Base-by-base conservation (phyloP, 768 basidiomycete species). In the Galerina marginata region DNA sequence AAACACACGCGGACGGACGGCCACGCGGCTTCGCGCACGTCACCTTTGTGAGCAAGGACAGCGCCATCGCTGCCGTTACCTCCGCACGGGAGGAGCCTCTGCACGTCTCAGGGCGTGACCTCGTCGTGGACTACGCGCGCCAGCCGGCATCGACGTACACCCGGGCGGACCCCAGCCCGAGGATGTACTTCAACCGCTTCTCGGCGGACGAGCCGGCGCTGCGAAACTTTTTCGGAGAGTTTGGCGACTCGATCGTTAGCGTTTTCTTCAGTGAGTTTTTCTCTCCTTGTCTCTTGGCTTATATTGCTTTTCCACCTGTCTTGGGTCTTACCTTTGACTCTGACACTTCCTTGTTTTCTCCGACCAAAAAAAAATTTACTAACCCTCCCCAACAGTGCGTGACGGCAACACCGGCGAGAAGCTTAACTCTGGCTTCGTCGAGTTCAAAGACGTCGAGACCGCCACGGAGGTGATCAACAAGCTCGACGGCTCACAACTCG, bases 391-490 rank as follows among this genome's bases (percentile, higher is more conserved):
- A 59, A 49, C 48, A 81, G 75, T 77, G 61, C 76, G 74, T 60
- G 67, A 71, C 60, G 69, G 57, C n/a, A 60, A 72, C 23, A 76
- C 70, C 0, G 75, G 77, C 26, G 66, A 65, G 14, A 58, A 59
- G 9, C 67, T 58, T n/a, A 71, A 72, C 6, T 72, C 64, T 3
- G 85, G 81, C 25, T 89, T 87, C 72, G 68, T 90, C 56, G 79
- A 86, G 60, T 88, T 90, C 69, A 72, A 62, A 48, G 65, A 69
- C 56, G 70, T 78, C 49, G 74, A 81, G n/a, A 58, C 70, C 4
- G 84, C 88, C 7, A 78, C 77, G 38, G 73, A 79, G 59, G 88
- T 82, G 1, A 71, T 87, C 62, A 65, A 78, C 9, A 68, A 71
- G 37, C 66, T 85, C 25, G 75, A 80, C 65, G 80, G 79, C 46